These are phyloP conservation scores for Blastobotrys malaysiensis DNA, from an alignment of 1,139 yeast species.

Conservation along the genomic window DNA sequence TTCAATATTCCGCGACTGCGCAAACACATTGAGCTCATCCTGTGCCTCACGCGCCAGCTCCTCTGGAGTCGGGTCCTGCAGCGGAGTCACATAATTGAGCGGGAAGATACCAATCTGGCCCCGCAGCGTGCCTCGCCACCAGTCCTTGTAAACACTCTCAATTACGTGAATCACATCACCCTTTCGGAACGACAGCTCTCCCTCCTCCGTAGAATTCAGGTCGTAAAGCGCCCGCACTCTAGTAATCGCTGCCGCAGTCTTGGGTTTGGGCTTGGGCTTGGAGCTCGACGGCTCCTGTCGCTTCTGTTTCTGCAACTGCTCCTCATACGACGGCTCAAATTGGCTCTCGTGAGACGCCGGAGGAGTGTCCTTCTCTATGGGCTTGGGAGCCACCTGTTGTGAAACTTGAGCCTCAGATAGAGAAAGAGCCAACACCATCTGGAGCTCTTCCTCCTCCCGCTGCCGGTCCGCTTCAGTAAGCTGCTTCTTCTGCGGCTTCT, in stretches of 20 bases:
- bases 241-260: slow-evolving; percentile 43
- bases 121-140: slow-evolving; percentile 89
- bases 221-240: slow-evolving; percentile 85
- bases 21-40: slow-evolving; percentile 43
- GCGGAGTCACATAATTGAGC: slow-evolving; percentile 79
- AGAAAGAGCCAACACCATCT: slow-evolving; percentile 72
- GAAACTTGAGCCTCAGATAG: slow-evolving; percentile 46
- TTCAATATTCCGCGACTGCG: slow-evolving; percentile 55
- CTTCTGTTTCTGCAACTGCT: slow-evolving; percentile 11
- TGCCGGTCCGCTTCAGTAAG: slow-evolving; percentile 45
- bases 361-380: slow-evolving; percentile 6
- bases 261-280: slow-evolving; percentile 15
- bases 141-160: slow-evolving; percentile 84
- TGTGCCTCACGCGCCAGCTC: slow-evolving; percentile 42
- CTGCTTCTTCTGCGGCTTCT: slow-evolving; percentile 56
- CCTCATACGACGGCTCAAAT: slow-evolving; percentile 9
- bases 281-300: slow-evolving; percentile 13
- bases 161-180: slow-evolving; percentile 62
- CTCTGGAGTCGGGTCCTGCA: slow-evolving; percentile 59
- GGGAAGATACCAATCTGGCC: slow-evolving; percentile 93
- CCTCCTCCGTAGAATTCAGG: slow-evolving; percentile 52
- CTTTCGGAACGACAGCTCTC: slow-evolving; percentile 39
- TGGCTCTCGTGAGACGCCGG: slow-evolving; percentile 8
- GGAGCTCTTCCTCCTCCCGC: slow-evolving; percentile 75
- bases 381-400: not conserved